phyloP scores from a whole-genome alignment of 176 grass and related monocot species.

The Urochloa ruziziensis region DNA sequence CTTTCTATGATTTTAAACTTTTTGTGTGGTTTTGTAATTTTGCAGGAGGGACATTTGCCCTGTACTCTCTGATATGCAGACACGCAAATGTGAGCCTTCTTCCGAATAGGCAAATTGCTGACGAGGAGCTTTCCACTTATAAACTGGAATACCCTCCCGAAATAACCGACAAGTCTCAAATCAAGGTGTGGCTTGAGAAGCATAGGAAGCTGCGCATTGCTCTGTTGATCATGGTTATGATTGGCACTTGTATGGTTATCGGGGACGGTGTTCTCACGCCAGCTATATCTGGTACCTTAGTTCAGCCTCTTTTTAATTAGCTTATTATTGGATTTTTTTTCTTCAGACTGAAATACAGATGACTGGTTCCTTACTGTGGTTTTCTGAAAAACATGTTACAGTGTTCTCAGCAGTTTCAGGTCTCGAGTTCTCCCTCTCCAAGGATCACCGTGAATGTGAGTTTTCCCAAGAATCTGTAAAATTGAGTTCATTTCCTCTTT shows the following conservation, averaged over 20 bases:
- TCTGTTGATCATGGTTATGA: constrained; percentile 82
- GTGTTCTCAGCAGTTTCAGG: constrained; percentile 98
- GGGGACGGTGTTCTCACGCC: constrained; percentile 98
- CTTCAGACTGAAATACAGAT: constrained; percentile 2
- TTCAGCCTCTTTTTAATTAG: not conserved
- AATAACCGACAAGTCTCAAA: constrained; percentile 42
- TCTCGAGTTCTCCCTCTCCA: constrained; percentile 86
- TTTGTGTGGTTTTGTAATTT: constrained; percentile 5
- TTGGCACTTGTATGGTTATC: constrained; percentile 98
- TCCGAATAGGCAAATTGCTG: constrained; percentile 83
- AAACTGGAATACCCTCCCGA: constrained; percentile 72
- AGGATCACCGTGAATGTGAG: constrained; percentile 89
- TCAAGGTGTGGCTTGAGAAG: constrained; percentile 88
- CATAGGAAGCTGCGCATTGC: constrained; percentile 76
- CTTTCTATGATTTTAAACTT: not conserved
- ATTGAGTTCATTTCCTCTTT: not conserved
- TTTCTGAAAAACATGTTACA: constrained; percentile 36
- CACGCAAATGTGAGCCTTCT: constrained; percentile 94
- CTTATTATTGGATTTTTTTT: constrained; percentile 14
- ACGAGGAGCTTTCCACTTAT: constrained; percentile 95
- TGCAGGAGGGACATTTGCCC: constrained; percentile 88
- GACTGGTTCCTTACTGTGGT: constrained; percentile 12
- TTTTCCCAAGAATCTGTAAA: not conserved
- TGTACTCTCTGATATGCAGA: constrained; percentile 94
- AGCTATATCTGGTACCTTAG: constrained; percentile 73